Evolutionary conservation across 2,329 filamentous ascomycete genomes (phyloP).

Genomic region (Fusarium sp.): DNA sequence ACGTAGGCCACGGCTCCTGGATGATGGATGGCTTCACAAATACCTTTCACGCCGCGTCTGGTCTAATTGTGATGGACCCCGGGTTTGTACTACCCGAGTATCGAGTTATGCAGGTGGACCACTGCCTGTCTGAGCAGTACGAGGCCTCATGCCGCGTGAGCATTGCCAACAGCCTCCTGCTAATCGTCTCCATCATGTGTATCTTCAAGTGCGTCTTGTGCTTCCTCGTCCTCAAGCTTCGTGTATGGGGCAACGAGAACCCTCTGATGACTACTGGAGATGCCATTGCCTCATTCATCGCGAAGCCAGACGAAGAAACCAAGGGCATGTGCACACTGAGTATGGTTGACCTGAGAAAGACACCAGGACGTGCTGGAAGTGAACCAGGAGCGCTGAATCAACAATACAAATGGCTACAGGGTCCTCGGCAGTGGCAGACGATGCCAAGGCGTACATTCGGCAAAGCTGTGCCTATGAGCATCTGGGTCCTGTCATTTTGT

Average conservation of each 20-base stretch:
- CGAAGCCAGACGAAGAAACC: slow-evolving; percentile 24
- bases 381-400: not conserved
- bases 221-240: slow-evolving; percentile 10
- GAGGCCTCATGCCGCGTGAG: slow-evolving; percentile 23
- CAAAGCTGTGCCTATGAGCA: slow-evolving; percentile 17
- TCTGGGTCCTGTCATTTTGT: slow-evolving; percentile 23
- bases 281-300: slow-evolving; percentile 34
- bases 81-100: not conserved
- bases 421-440: slow-evolving; percentile 17
- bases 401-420: slow-evolving; percentile 8
- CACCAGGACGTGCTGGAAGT: not conserved
- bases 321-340: slow-evolving; percentile 27
- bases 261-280: slow-evolving; percentile 35
- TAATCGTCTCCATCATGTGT: slow-evolving; percentile 31
- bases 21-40: rapidly evolving
- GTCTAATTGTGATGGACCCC: slow-evolving; percentile 9
- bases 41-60: slow-evolving; percentile 7
- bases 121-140: slow-evolving; percentile 24
- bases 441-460: slow-evolving; percentile 6
- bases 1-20: no score
- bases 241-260: slow-evolving; percentile 21
- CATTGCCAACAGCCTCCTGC: slow-evolving; percentile 27
- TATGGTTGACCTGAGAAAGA: slow-evolving; percentile 9
- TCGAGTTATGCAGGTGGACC: slow-evolving; percentile 10
- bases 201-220: slow-evolving; percentile 23